A percentile compares a stretch with the other conserved stretches of the same genome.
phyloP scores from a whole-genome alignment of 2,329 filamentous ascomycete genomes.

The Clarireedia monteithiana region DNA sequence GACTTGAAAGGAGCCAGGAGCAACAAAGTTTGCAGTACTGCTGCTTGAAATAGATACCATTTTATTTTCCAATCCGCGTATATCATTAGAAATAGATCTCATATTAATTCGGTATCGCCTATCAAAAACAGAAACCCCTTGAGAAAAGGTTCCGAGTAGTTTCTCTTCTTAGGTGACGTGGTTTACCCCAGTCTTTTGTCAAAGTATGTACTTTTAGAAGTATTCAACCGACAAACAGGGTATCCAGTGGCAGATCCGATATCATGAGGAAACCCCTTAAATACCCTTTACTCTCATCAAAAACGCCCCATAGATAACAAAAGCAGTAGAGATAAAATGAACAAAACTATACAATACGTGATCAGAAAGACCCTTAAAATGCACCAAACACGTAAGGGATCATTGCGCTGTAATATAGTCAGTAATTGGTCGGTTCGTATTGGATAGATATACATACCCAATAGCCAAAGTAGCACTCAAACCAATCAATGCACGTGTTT shows the following conservation, averaged over 20 bases:
- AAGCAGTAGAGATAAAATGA: constrained; percentile 7
- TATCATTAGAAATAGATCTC: not conserved
- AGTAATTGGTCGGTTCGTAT: constrained; percentile 7
- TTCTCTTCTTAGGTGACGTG: not conserved
- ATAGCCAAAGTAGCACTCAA: constrained; percentile 80
- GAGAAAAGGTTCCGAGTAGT: not conserved
- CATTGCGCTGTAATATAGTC: constrained; percentile 23
- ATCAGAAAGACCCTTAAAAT: constrained; percentile 15
- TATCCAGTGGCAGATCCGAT: constrained; percentile 18
- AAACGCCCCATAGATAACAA: constrained; percentile 12
- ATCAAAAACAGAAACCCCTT: constrained; percentile 5
- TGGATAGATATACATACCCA: constrained; percentile 58
- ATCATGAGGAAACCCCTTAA: constrained; percentile 4
- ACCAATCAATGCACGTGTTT: constrained; percentile 77
- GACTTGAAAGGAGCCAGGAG: not conserved
- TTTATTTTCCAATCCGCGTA: too few species aligned
- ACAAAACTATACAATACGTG: constrained; percentile 9
- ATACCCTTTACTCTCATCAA: constrained; percentile 8
- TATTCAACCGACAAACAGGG: constrained; percentile 14
- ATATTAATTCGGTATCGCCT: constrained; percentile 8
- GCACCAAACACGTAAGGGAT: constrained; percentile 29
- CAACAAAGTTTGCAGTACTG: too few species aligned
- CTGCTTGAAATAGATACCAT: too few species aligned
- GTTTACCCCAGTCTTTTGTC: constrained; percentile 9
- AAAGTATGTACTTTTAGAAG: constrained; percentile 14